Evolutionary conservation across 2,329 filamentous ascomycete species (phyloP), one percentile per base, ranked within the genome.

Genomic region (Plectosphaerella cucumerina): DNA sequence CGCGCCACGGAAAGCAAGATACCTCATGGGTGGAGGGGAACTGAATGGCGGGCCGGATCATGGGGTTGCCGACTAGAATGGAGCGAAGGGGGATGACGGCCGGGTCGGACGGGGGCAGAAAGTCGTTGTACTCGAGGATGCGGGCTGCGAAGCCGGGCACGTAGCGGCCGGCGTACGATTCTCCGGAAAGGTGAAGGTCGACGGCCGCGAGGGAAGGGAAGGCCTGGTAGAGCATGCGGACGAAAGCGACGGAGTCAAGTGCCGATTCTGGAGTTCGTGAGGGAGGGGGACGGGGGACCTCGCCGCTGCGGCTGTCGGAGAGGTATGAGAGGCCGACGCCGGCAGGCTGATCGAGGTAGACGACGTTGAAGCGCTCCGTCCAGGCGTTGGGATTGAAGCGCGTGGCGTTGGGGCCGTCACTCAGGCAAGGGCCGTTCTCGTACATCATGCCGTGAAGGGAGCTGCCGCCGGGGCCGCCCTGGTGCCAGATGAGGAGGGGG

Each of bases 81-180:
- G 50, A 51, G 17, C 50, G 26, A 5, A 51, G 22, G 4, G 50
- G 45, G 2, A 51, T 51, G 14, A 17, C 21, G 6, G 44, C 17
- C 17, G 12, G 14, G 15, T 35, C 22, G 3, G 20, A 35, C 8
- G n/a, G 18, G 15, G n/a, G 5, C 20, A 51, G 10, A 37, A 51
- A 51, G 5, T 33, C 23, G 17, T 51, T 51, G 31, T 48, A 48
- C 20, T 51, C 50, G 31, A 44, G 31, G 31, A 44, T 48, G 4
- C 23, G 23, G 12, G 44, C 41, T 15, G 50, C 50, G 5, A 48
- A 12, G 14, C 22, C 33, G 10, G 45, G 50, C 26, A 51, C 41
- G 31, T 48, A 51, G 15, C 50, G 37, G 14, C 50, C 50, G 21
- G 39, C 50, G 20, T 42, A 51, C 22, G 50, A 51, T 20, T 48